A percentile compares a stretch with the other conserved stretches of the same genome.
These are phyloP conservation scores for Sporothrix variecibatus DNA, from an alignment of 2,329 filamentous ascomycete species.

Conservation along the genomic window DNA sequence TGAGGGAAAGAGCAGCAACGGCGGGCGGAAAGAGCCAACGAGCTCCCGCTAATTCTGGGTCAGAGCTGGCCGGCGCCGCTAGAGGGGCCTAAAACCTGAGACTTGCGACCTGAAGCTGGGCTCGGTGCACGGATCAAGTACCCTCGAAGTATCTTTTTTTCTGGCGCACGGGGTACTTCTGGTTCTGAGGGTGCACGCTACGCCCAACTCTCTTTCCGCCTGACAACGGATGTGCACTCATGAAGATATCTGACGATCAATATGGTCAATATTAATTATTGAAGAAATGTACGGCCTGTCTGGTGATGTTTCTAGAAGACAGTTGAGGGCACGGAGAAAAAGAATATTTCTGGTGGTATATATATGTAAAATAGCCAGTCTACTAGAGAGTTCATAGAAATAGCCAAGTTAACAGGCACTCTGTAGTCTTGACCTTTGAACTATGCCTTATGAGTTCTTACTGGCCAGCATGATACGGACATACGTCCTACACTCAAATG, in stretches of 20 bases:
- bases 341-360: no score
- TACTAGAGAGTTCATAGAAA: no score
- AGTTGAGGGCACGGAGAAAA: no score
- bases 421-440: background rate
- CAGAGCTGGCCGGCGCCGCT: constrained; percentile 16
- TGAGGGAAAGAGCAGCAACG: background rate
- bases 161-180: constrained; percentile 1
- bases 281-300: background rate
- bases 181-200: background rate
- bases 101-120: constrained; percentile 14
- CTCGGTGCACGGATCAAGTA: constrained; percentile 2
- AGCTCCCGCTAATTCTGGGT: background rate
- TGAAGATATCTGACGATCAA: background rate
- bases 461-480: background rate
- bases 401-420: background rate
- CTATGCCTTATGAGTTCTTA: background rate
- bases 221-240: background rate
- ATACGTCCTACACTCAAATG: background rate
- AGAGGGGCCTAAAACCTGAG: background rate
- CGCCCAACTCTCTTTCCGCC: background rate
- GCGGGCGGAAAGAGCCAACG: constrained; percentile 17
- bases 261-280: background rate
- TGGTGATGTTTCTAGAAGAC: background rate
- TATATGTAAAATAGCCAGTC: no score
- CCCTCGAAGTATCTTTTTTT: background rate